phyloP scores from a whole-genome alignment of 805 yeast species.

The Starmerella ratchasimensis region DNA sequence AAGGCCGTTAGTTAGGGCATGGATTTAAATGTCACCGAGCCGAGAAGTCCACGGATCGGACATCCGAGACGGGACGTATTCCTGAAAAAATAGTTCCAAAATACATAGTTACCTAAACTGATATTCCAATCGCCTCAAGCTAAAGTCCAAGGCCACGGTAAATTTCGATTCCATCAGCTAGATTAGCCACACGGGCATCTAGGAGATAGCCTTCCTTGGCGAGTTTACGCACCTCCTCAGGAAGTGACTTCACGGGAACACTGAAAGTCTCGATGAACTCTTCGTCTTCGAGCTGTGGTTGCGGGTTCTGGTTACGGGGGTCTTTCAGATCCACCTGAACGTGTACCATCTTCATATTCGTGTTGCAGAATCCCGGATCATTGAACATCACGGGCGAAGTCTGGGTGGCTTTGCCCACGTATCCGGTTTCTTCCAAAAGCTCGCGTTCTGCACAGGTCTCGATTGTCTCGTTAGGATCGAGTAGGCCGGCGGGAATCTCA shows the following conservation, averaged over 20 bases:
- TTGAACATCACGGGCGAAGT: constrained; percentile 42
- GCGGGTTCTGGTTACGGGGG: constrained; percentile 38
- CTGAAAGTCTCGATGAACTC: constrained; percentile 87
- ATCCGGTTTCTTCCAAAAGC: constrained; percentile 85
- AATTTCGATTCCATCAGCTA: constrained; percentile 65
- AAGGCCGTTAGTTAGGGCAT: no score
- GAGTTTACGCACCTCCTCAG: constrained; percentile 39
- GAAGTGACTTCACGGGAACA: constrained; percentile 43
- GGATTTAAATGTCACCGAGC: no score
- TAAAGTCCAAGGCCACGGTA: constrained; percentile 27
- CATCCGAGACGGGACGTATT: no score
- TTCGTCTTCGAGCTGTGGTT: constrained; percentile 71
- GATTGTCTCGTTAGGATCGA: constrained; percentile 69
- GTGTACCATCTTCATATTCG: constrained; percentile 67
- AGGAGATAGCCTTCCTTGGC: constrained; percentile 55
- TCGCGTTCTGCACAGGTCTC: constrained; percentile 79
- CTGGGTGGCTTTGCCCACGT: constrained; percentile 46
- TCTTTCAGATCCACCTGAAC: constrained; percentile 61
- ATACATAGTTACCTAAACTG: no score
- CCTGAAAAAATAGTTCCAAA: no score
- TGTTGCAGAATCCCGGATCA: constrained; percentile 85
- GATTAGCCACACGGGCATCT: constrained; percentile 78
- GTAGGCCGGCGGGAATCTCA: constrained; percentile 90
- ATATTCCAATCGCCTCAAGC: no score
- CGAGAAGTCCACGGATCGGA: no score